Base-by-base conservation (phyloP, 768 basidiomycete genomes). In the Cystofilobasidium macerans region DNA sequence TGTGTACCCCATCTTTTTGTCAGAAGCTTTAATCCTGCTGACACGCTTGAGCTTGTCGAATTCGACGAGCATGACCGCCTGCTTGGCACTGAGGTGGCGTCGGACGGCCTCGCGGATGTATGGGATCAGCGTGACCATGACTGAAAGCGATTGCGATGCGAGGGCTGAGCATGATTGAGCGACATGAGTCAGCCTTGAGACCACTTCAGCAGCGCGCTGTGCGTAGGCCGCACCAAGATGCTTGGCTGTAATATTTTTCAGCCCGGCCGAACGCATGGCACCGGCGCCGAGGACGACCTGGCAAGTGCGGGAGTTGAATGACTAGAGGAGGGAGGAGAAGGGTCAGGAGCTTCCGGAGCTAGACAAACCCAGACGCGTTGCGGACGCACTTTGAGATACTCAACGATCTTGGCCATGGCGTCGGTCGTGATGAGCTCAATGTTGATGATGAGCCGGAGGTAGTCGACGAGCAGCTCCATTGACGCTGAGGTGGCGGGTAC, bases 1-100 rank as follows among this genome's bases (percentile, higher is more conserved):
- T 36, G 42, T 38, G 36, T 20, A 42, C 42, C n/a, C n/a, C n/a
- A n/a, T n/a, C n/a, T n/a, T n/a, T n/a, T n/a, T 14, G 42, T 7
- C 16, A 42, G 42, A 20, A 42, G 16, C 18, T 56, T 22, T 22
- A 24, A 26, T 69, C 32, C 32, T 18, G 78, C 86, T 70, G 71
- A 90, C 89, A 79, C 94, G 82, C 78, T 94, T 98, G 65, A 98
- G 82, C 79, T 94, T 97, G 78, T 99, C 95, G 74, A 98, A 99
- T 77, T 98, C 95, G 22, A 93, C 84, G 42, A 98, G 79, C 85
- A 98, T 93, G 56, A 97, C 90, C 16, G 92, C 90, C 77, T 98
- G 92, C 76, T 91, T 93, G 65, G 86, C 83, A 75, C 84, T 93
- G 35, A 99, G 81, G 79, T 97, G 94, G 69, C 95, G 82, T 57